Conservation (phyloP, 331 rosid genomes). For the Pyracantha coccinea region DNA sequence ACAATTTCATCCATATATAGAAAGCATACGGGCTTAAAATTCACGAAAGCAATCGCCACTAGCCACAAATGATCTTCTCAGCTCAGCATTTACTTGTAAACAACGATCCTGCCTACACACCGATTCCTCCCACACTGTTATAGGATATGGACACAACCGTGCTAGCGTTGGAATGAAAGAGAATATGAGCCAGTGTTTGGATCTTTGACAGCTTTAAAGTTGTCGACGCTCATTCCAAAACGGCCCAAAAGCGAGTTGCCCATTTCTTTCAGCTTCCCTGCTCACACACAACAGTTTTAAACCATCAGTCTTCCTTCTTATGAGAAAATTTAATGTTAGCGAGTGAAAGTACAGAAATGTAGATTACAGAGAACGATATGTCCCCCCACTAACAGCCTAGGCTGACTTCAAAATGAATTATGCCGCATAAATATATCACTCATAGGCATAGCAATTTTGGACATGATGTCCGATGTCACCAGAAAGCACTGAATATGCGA, state of each 20-base stretch:
- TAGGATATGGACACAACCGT: neutral
- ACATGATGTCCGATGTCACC: neutral
- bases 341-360: neutral
- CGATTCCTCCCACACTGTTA: neutral
- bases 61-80: too few species aligned
- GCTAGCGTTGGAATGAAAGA: slow-evolving; percentile 62
- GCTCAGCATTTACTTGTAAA: too few species aligned
- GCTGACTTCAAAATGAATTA: neutral
- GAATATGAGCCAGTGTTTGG: slow-evolving; percentile 92
- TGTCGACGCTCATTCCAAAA: slow-evolving; percentile 84
- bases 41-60: too few species aligned
- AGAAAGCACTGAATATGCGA: neutral
- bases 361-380: neutral
- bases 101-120: slow-evolving; percentile 8
- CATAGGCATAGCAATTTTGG: neutral
- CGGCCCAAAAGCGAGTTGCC: slow-evolving; percentile 90
- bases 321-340: neutral
- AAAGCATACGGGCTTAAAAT: too few species aligned
- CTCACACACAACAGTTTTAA: neutral
- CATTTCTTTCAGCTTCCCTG: slow-evolving; percentile 87
- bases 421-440: neutral
- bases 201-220: slow-evolving; percentile 88
- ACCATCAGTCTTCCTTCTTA: neutral
- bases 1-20: neutral
- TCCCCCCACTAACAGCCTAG: neutral